Evolutionary conservation across 140 eudicot species (phyloP).

Genomic region (Senecio squalidus): DNA sequence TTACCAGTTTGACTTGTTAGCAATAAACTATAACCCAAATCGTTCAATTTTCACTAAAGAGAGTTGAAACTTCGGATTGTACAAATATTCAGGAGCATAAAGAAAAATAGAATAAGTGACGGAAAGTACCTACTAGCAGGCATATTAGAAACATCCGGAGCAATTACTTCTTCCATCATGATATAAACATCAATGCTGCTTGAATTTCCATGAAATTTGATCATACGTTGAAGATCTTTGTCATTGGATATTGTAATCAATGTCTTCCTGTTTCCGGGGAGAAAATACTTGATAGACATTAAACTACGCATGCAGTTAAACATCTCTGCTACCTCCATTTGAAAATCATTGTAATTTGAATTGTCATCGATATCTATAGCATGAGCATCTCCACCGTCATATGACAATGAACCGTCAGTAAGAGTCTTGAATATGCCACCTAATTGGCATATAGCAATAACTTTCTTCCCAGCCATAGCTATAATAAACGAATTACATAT

Average conservation of each 20-base stretch:
- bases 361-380: constrained; percentile 85
- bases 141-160: constrained; percentile 70
- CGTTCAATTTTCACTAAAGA: not conserved
- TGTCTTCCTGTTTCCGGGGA: constrained; percentile 80
- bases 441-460: constrained; percentile 87
- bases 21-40: not conserved
- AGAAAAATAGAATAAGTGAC: constrained; percentile 6
- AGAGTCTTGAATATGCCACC: constrained; percentile 80
- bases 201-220: constrained; percentile 61
- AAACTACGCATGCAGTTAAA: constrained; percentile 42
- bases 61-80: not conserved
- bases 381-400: constrained; percentile 94
- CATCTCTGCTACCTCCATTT: constrained; percentile 80
- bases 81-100: not conserved
- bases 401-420: constrained; percentile 59
- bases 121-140: constrained; percentile 82
- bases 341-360: constrained; percentile 55
- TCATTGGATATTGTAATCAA: constrained; percentile 85
- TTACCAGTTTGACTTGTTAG: too few relatives aligned
- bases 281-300: constrained; percentile 73
- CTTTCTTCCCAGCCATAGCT: constrained; percentile 66
- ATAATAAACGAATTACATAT: constrained; percentile 7
- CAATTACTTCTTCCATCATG: constrained; percentile 53
- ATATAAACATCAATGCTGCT: constrained; percentile 73
- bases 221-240: constrained; percentile 89